Evolutionary conservation across 257 asterid genomes (phyloP), one percentile per base, ranked within the genome.

Genomic region (Knoxia roxburghii): DNA sequence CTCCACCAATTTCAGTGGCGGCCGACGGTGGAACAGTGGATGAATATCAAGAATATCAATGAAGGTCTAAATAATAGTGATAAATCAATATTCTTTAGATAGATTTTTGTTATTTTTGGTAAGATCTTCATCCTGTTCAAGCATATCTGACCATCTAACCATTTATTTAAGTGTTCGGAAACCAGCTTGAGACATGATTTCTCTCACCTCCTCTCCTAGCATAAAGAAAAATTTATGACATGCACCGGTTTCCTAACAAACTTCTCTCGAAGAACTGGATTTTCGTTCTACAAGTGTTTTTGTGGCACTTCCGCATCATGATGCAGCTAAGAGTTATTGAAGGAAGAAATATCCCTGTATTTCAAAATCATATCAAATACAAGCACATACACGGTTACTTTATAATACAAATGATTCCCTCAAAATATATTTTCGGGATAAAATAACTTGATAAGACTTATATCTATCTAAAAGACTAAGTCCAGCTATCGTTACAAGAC

Each of bases 261-360:
- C 72, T 90, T 94, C 72, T 87, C 96, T 68, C 99, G 72, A 35
- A 94, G 88, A 77, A 94, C 88, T 21, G 99, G 99, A 79, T 94
- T 98, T 80, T 94, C 98, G 61, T 96, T 94, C 61, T 98, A 74
- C 98, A 94, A 50, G 99, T 94, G 84, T 94, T 94, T 76, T 90
- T 90, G 67, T 94, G 99, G 83, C 99, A 94, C 87, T 94, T 94
- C 15, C 98, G 77, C 98, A 94, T 94, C 99, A 94, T 94, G 75
- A 94, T 94, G 85, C 99, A 94, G 63, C 99, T 98, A n/a, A 94
- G 88, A 0, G 95, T 89, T 70, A 94, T 94, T 65, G 90, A 96
- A 52, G 99, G 99, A 72, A 94, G 98, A 74, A n/a, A n/a, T n/a
- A n/a, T n/a, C n/a, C n/a, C n/a, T n/a, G n/a, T n/a, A n/a, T n/a